These are phyloP conservation scores for Serpula lacrymans DNA, from an alignment of 768 basidiomycete genomes.

Conservation along the genomic window DNA sequence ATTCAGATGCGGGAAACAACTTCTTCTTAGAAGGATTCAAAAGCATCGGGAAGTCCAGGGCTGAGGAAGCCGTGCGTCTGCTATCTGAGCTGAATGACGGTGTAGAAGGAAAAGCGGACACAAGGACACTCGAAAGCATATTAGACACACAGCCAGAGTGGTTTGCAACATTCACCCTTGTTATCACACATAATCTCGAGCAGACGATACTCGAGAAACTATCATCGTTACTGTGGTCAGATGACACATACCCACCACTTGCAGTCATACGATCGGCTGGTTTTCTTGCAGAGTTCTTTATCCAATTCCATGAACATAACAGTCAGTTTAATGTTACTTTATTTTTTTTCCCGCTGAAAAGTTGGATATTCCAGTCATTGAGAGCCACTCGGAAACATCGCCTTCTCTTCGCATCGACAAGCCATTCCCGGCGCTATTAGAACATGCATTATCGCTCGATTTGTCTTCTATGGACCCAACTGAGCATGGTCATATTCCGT, in stretches of 20 bases:
- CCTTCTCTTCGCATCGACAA: slow-evolving; percentile 83
- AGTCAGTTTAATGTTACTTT: slow-evolving; percentile 44
- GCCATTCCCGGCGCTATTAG: slow-evolving; percentile 79
- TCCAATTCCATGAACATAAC: slow-evolving; percentile 87
- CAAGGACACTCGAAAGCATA: slow-evolving; percentile 51
- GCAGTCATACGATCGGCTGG: slow-evolving; percentile 83
- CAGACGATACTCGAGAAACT: slow-evolving; percentile 53
- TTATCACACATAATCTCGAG: slow-evolving; percentile 83
- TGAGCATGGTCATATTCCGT: slow-evolving; percentile 88
- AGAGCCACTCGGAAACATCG: slow-evolving; percentile 76
- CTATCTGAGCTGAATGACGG: slow-evolving; percentile 85
- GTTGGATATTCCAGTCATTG: slow-evolving; percentile 58
- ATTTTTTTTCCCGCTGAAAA: background rate
- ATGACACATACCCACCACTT: slow-evolving; percentile 58
- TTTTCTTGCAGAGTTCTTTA: slow-evolving; percentile 84
- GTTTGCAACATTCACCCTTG: slow-evolving; percentile 65
- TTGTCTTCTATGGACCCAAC: slow-evolving; percentile 80
- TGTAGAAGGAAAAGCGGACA: slow-evolving; percentile 69
- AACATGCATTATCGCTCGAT: slow-evolving; percentile 70
- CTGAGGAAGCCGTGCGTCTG: slow-evolving; percentile 72
- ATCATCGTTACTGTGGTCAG: slow-evolving; percentile 65
- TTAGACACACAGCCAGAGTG: slow-evolving; percentile 52
- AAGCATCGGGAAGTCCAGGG: slow-evolving; percentile 79
- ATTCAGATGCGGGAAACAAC: slow-evolving; percentile 89
- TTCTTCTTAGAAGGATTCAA: slow-evolving; percentile 82